Evolutionary conservation across 2,329 filamentous ascomycete genomes (phyloP), one percentile per base, ranked within the genome.

Genomic region (Stromatinia cepivora): DNA sequence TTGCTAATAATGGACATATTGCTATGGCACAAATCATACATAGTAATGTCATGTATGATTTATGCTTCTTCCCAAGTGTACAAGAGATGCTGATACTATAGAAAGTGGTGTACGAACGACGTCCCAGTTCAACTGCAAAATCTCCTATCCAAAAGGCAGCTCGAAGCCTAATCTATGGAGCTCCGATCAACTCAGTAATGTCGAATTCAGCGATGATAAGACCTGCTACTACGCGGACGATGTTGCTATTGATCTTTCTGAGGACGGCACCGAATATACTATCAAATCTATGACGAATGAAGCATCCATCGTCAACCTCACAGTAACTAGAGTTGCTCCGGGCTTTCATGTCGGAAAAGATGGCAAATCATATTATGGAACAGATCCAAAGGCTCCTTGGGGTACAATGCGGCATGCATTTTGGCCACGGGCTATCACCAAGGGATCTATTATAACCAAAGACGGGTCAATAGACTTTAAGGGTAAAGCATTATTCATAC

Each of bases 1-100:
- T 90, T 81, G 85, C 90, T 69, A 92, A 97, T 72, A 88, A 84
- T 71, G 95, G 95, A 64, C 85, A 90, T 72, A 81, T 94, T 73
- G 92, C 86, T 66, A 87, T 97, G 81, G 88, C 88, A 71, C 95
- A 99, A 85, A 86, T 98, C 81, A 97, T 99, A 80, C 97, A 98
- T 85, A 98, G 92, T 84, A 97, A 97, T 82, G 92, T 99, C 79
- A 91, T 88, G 94, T 97, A 89, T 81, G 90, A 54, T 59, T 67
- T 52, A 20, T 25, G 25, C 25, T 39, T 64, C 62, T 58, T 13
- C 7, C 36, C 20, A 63, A n/a, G 77, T 48, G 72, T 72, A 67
- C 46, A 71, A 25, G 36, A 58, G 28, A 70, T 45, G 74, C 76
- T 77, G 48, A 77, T 42, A 58, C 50, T 78, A 56, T 72, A 25